Evolutionary conservation across 2,329 filamentous ascomycete genomes (phyloP), one percentile per base, ranked within the genome.

Genomic region (Apiospora malaysiana): DNA sequence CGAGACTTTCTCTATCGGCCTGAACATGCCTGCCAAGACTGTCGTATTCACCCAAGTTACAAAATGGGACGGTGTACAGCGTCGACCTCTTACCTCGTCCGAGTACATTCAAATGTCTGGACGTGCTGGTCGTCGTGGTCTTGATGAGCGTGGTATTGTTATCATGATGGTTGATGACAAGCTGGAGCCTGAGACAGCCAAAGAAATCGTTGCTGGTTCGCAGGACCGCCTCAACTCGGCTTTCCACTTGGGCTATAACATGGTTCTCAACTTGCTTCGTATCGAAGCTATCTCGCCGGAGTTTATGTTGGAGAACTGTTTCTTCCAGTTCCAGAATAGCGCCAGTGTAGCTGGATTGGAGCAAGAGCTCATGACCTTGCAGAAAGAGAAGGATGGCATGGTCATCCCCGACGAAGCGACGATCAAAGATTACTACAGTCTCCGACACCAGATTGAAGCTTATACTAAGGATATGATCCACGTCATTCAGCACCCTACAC

Each of bases 91-190:
- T 25, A 98, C 95, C 0, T 94, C 94, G 1, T 97, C 94, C 14
- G 96, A 99, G 78, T 99, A 98, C 82, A 94, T 99, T 69, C 96
- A 99, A 80, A 99, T 99, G 96, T 97, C 96, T 69, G 96, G 96
- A 73, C 93, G 96, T 82, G 96, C 96, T 72, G 96, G 96, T 79
- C 93, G 96, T 88, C 92, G 96, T 90, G 96, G 96, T 83, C 92
- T 99, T 70, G 96, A 99, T 84, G 95, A 98, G 73, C 93, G 96
- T 75, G 96, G 96, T 88, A 97, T 98, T 76, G 96, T 99, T 76
- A 98, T 99, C 81, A 98, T 99, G 94, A 98, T 99, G 95, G 93
- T 99, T 73, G 93, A 97, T 78, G 93, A 97, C 81, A 94, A 96
- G 83, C 95, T 99, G 85, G 96, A 99, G 78, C 96, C 96, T 1